These are phyloP conservation scores for Arabidopsis lyrata DNA, from an alignment of 441 rosid genomes.

Conservation along the genomic window DNA sequence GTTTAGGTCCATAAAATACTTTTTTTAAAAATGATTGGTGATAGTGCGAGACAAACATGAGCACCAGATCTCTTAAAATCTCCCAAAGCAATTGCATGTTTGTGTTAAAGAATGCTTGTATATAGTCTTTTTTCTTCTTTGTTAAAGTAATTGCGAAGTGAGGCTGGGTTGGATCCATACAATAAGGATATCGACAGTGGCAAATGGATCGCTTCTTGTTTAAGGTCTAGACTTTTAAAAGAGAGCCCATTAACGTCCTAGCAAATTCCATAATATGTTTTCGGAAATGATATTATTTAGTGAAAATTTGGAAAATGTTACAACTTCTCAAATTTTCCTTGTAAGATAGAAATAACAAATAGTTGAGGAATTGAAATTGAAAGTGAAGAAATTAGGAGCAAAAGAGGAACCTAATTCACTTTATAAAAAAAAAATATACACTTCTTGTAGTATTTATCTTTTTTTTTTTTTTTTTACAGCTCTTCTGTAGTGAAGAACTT, in stretches of 20 bases:
- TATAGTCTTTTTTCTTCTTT: neutral
- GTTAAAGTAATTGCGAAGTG: no score
- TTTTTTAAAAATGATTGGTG: neutral
- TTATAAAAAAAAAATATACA: neutral
- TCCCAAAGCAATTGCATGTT: slow-evolving; percentile 2
- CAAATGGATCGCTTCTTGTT: neutral
- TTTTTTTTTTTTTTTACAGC: no score
- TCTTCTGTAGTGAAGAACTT: neutral
- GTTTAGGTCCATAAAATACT: neutral
- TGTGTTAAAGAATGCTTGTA: neutral
- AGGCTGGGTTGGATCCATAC: neutral
- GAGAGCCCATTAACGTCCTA: slow-evolving; percentile 22
- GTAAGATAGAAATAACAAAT: neutral
- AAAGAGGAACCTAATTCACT: neutral
- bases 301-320: neutral
- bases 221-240: neutral
- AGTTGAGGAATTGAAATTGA: neutral
- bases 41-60: neutral
- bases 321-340: neutral
- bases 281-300: neutral
- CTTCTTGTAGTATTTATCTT: neutral
- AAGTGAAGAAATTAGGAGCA: neutral
- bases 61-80: neutral
- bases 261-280: neutral
- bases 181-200: neutral